These are phyloP conservation scores for Raffaelea albimanens DNA, from an alignment of 2,329 filamentous ascomycete species.

Conservation along the genomic window DNA sequence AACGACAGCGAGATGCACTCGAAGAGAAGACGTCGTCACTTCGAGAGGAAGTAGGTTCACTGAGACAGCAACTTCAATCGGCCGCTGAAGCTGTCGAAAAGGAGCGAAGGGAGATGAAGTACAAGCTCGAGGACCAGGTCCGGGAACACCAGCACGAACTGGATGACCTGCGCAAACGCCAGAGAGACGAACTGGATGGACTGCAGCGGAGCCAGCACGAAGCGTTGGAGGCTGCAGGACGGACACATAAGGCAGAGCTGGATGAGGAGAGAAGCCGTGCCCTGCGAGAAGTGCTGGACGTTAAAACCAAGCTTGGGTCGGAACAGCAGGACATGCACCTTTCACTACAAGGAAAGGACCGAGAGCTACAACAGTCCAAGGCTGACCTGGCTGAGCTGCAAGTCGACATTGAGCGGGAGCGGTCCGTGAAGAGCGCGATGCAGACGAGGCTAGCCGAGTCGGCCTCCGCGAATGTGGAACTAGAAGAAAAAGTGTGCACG, in stretches of 20 bases:
- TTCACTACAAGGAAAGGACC: conserved; percentile 25
- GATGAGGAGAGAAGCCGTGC: conserved; percentile 53
- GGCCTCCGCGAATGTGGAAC: conserved; percentile 49
- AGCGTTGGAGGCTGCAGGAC: conserved; percentile 55
- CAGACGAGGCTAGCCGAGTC: conserved; percentile 47
- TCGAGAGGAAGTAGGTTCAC: conserved; percentile 52
- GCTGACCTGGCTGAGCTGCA: conserved; percentile 35
- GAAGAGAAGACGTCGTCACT: conserved; percentile 39
- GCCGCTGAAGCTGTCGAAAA: conserved; percentile 30
- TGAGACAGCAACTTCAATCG: conserved; percentile 36
- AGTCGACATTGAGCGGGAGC: conserved; percentile 52
- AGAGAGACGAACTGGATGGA: conserved; percentile 45
- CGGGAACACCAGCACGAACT: conserved; percentile 46
- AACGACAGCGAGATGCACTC: conserved; percentile 35
- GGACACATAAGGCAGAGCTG: conserved; percentile 53
- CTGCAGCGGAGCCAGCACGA: conserved; percentile 55
- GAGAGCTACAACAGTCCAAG: conserved; percentile 13
- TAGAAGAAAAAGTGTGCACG: conserved; percentile 68
- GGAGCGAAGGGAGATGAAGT: conserved; percentile 34
- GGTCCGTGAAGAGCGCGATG: conserved; percentile 45
- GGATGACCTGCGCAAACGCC: conserved; percentile 41
- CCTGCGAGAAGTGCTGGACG: conserved; percentile 54
- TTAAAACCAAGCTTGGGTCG: conserved; percentile 42
- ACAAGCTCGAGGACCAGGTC: conserved; percentile 44
- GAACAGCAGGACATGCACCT: conserved; percentile 42